These are phyloP conservation scores for Amesomyces nigricolor DNA, from an alignment of 2,329 filamentous ascomycete species.

Conservation along the genomic window DNA sequence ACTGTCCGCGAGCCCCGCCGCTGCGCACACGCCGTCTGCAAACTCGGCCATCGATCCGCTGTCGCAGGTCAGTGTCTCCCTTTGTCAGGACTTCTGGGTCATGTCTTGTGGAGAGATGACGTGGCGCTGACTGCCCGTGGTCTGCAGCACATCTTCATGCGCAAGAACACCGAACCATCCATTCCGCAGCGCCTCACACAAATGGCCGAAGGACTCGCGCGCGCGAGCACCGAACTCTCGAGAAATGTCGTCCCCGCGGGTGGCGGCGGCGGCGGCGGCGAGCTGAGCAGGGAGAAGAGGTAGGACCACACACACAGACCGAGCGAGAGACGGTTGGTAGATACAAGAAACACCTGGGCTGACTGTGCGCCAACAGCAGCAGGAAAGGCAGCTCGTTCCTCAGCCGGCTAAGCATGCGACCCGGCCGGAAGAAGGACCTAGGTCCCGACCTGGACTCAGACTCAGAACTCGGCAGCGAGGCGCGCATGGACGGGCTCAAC, in stretches of 20 bases:
- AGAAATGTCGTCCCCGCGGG: slow-evolving; percentile 32
- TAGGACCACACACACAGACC: slow-evolving; percentile 33
- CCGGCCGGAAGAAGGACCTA: slow-evolving; percentile 66
- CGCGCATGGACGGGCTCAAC: slow-evolving; percentile 72
- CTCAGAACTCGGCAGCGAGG: slow-evolving; percentile 62
- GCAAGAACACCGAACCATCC: slow-evolving; percentile 59
- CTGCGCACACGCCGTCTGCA: slow-evolving; percentile 13
- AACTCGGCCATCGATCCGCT: slow-evolving; percentile 25
- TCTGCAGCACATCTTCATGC: slow-evolving; percentile 55
- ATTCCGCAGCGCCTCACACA: slow-evolving; percentile 48
- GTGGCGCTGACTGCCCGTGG: background rate
- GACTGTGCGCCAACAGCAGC: slow-evolving; percentile 15
- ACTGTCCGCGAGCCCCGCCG: background rate
- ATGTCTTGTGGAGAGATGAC: background rate
- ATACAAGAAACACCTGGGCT: background rate
- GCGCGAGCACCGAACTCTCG: slow-evolving; percentile 39
- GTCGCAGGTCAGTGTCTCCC: slow-evolving; percentile 23
- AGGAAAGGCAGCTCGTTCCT: slow-evolving; percentile 90
- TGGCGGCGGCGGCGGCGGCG: slow-evolving; percentile 11
- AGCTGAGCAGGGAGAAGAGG: slow-evolving; percentile 59
- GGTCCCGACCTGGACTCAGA: slow-evolving; percentile 51
- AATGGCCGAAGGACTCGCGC: slow-evolving; percentile 34
- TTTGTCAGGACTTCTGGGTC: background rate
- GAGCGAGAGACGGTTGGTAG: slow-evolving; percentile 12
- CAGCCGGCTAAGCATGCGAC: slow-evolving; percentile 68